These are phyloP conservation scores for Didymella pomorum DNA, from an alignment of 2,329 filamentous ascomycete species.

Conservation along the genomic window DNA sequence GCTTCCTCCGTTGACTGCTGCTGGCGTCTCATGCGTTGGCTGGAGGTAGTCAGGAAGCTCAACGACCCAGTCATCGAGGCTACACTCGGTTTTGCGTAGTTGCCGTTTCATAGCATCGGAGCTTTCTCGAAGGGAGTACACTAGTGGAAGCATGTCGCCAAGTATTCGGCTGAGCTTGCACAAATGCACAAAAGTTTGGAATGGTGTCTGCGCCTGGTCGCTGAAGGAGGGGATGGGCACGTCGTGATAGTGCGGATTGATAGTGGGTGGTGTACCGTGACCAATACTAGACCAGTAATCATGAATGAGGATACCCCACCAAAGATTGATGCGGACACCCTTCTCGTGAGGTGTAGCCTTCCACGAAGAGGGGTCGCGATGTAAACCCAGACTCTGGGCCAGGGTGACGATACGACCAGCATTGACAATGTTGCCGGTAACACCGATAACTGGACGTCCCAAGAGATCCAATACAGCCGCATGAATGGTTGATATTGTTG, in stretches of 20 bases:
- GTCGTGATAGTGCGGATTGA: constrained; percentile 27
- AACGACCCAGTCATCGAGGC: constrained; percentile 25
- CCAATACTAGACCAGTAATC: constrained; percentile 35
- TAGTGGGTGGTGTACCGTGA: constrained; percentile 30
- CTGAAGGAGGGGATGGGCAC: constrained; percentile 19
- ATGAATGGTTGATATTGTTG: constrained; percentile 31
- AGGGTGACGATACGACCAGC: constrained; percentile 31
- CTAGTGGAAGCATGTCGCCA: constrained; percentile 26
- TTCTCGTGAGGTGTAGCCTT: constrained; percentile 26
- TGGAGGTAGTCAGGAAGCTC: constrained; percentile 21
- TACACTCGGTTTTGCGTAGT: constrained; percentile 22
- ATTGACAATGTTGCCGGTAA: constrained; percentile 33
- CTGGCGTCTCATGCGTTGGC: neutral
- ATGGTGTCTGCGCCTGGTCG: neutral
- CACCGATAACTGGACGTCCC: constrained; percentile 30
- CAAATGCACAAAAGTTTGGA: constrained; percentile 24
- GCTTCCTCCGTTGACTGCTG: constrained; percentile 22
- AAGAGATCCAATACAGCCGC: constrained; percentile 30
- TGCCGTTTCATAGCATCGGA: constrained; percentile 14
- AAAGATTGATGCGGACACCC: constrained; percentile 28
- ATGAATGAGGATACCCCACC: constrained; percentile 34
- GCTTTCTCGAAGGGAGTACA: constrained; percentile 25
- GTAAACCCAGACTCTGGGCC: constrained; percentile 31
- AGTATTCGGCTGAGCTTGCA: constrained; percentile 31
- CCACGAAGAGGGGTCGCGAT: constrained; percentile 29